These are phyloP conservation scores for Microthyrium microscopicum DNA, from an alignment of 2,329 filamentous ascomycete species.

Conservation along the genomic window DNA sequence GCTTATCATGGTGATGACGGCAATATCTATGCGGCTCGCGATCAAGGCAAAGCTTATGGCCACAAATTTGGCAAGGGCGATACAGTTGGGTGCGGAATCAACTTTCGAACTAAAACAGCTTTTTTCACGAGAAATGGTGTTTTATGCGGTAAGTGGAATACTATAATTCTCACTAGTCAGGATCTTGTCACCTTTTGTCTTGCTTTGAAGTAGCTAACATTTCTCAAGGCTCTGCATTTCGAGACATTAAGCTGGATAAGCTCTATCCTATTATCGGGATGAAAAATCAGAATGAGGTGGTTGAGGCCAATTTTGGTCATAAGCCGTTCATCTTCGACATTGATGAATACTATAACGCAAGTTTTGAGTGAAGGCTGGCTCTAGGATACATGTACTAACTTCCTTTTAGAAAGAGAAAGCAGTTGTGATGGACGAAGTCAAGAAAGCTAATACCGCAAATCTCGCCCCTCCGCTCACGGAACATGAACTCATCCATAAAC, in stretches of 20 bases:
- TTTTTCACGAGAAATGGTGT: conserved; percentile 52
- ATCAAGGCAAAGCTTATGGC: conserved; percentile 40
- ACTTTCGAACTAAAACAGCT: conserved; percentile 42
- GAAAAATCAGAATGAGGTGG: conserved; percentile 44
- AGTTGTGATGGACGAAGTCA: conserved; percentile 46
- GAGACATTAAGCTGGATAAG: conserved; percentile 43
- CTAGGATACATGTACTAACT: conserved; percentile 11
- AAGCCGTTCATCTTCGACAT: conserved; percentile 82
- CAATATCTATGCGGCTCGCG: conserved; percentile 42
- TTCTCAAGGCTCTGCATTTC: conserved; percentile 53
- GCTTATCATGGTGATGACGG: conserved; percentile 53
- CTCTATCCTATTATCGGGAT: conserved; percentile 54
- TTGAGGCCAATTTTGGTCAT: conserved; percentile 47
- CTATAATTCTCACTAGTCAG: neutral
- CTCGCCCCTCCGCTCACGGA: conserved; percentile 53
- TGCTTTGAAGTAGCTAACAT: neutral
- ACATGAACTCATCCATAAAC: conserved; percentile 60
- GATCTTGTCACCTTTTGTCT: neutral
- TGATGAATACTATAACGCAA: conserved; percentile 44
- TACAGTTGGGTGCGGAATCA: conserved; percentile 47
- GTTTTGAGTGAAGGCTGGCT: neutral
- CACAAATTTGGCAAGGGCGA: conserved; percentile 42
- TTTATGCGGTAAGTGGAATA: conserved; percentile 31
- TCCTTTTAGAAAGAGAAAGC: conserved; percentile 39
- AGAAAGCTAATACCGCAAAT: conserved; percentile 36